A percentile compares a stretch with the other conserved stretches of the same genome.
Conservation (phyloP, 2,329 filamentous ascomycete species). For the Aspergillus sp. region DNA sequence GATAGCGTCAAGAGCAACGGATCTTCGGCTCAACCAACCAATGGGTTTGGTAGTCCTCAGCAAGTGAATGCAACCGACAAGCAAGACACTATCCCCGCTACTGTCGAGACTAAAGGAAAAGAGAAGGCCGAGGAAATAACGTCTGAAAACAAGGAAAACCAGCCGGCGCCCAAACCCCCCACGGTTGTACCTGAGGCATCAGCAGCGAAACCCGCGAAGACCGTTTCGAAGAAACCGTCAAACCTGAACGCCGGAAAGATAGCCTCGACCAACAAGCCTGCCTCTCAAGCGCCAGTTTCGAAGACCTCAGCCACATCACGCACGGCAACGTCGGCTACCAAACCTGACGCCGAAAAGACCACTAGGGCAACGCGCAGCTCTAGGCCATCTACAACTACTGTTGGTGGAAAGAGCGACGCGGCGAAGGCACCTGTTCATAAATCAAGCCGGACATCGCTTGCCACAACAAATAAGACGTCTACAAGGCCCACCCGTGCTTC, state of each 20-base stretch:
- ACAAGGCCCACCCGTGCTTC: conserved; percentile 29
- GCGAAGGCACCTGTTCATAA: conserved; percentile 30
- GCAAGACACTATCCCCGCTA: conserved; percentile 13
- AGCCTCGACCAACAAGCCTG: conserved; percentile 12
- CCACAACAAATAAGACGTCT: conserved; percentile 27
- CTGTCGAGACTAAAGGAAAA: conserved; percentile 1
- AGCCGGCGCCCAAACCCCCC: conserved; percentile 10
- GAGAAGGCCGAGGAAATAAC: conserved; percentile 10
- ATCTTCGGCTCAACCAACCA: conserved; percentile 27
- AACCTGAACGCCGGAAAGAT: conserved; percentile 30
- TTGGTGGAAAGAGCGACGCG: conserved; percentile 29
- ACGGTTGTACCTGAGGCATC: conserved; percentile 10
- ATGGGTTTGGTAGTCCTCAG: conserved; percentile 15
- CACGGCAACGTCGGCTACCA: conserved; percentile 22
- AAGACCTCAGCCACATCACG: conserved; percentile 25
- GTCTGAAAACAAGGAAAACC: conserved; percentile 20
- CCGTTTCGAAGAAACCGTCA: conserved; percentile 33
- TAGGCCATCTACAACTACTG: conserved; percentile 30
- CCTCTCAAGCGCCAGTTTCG: conserved; percentile 21
- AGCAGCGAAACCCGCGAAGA: conserved; percentile 24
- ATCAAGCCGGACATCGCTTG: conserved; percentile 32
- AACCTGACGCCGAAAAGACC: conserved; percentile 18
- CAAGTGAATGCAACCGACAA: conserved; percentile 17
- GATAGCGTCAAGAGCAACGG: conserved; percentile 29
- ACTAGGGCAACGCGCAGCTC: conserved; percentile 19